Percentiles rank a stretch among this genome's conserved stretches.
phyloP scores from a whole-genome alignment of 2,329 filamentous ascomycete species.

The Zasmidium citrigriseum region DNA sequence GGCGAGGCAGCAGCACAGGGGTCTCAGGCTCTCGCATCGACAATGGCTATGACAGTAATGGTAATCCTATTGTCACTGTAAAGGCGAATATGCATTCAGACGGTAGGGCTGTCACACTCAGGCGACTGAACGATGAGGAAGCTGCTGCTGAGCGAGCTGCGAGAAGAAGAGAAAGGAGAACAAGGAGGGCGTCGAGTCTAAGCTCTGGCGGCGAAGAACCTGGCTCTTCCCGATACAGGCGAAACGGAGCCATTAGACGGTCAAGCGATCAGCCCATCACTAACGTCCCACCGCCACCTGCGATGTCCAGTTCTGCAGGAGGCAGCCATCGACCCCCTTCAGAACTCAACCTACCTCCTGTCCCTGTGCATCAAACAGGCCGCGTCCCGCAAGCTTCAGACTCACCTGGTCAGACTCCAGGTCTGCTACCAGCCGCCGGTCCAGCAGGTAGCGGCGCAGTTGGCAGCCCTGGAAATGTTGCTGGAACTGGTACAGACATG shows the following conservation, averaged over 20 bases:
- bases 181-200: slow-evolving; percentile 35
- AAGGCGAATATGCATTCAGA: slow-evolving; percentile 68
- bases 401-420: slow-evolving; percentile 9
- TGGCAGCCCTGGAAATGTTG: slow-evolving; percentile 41
- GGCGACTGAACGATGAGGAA: slow-evolving; percentile 63
- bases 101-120: slow-evolving; percentile 63
- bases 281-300: slow-evolving; percentile 33
- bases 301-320: slow-evolving; percentile 26
- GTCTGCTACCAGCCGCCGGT: slow-evolving; percentile 13
- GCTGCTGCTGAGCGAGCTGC: slow-evolving; percentile 61
- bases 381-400: slow-evolving; percentile 14
- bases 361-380: slow-evolving; percentile 15
- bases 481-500: slow-evolving; percentile 40
- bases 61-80: slow-evolving; percentile 62
- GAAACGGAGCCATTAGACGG: slow-evolving; percentile 22
- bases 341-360: slow-evolving; percentile 33
- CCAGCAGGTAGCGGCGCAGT: slow-evolving; percentile 30
- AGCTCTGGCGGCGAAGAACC: slow-evolving; percentile 39
- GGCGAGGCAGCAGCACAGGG: slow-evolving; percentile 22
- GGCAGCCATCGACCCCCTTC: slow-evolving; percentile 24
- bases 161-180: slow-evolving; percentile 49
- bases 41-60: slow-evolving; percentile 24
- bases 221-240: slow-evolving; percentile 20
- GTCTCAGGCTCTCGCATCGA: slow-evolving; percentile 18
- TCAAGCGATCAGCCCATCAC: slow-evolving; percentile 34